These are phyloP conservation scores for Fusarium secorum DNA, from an alignment of 2,329 filamentous ascomycete species.

Conservation along the genomic window DNA sequence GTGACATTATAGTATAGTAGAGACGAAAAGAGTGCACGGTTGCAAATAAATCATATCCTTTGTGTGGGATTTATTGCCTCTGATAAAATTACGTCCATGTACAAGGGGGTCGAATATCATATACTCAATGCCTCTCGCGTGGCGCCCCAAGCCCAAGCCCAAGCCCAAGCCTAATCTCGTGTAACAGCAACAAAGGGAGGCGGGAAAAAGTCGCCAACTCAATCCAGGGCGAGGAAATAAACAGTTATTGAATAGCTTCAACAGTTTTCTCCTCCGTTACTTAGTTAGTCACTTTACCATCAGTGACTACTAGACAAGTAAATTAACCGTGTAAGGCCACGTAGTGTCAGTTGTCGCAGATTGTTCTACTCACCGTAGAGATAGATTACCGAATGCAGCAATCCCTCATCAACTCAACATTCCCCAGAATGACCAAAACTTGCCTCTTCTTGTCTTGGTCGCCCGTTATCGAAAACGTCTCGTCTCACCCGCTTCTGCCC, in stretches of 20 bases:
- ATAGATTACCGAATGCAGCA: constrained; percentile 28
- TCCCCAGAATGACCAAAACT: neutral
- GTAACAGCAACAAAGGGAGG: constrained; percentile 12
- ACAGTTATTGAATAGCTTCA: neutral
- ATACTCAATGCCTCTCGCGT: constrained; percentile 16
- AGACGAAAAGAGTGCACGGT: constrained; percentile 10
- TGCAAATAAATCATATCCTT: constrained; percentile 3
- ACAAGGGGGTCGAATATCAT: constrained; percentile 16
- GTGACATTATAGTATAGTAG: neutral
- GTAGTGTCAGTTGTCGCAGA: constrained; percentile 22
- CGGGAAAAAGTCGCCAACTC: neutral
- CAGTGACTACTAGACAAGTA: neutral
- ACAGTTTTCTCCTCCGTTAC: neutral
- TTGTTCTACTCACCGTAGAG: constrained; percentile 9
- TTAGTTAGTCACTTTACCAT: neutral
- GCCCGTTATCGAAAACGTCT: constrained; percentile 30
- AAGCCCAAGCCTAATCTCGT: constrained; percentile 4
- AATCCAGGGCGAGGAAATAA: neutral
- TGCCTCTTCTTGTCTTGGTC: constrained; percentile 8
- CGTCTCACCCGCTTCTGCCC: constrained; percentile 12
- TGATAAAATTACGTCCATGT: constrained; percentile 15
- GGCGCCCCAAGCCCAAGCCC: neutral
- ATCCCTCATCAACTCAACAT: neutral
- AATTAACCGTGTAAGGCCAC: neutral
- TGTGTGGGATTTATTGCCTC: constrained; percentile 21